These are phyloP conservation scores for Penicillium herquei DNA, from an alignment of 495 filamentous ascomycete genomes.

Conservation along the genomic window DNA sequence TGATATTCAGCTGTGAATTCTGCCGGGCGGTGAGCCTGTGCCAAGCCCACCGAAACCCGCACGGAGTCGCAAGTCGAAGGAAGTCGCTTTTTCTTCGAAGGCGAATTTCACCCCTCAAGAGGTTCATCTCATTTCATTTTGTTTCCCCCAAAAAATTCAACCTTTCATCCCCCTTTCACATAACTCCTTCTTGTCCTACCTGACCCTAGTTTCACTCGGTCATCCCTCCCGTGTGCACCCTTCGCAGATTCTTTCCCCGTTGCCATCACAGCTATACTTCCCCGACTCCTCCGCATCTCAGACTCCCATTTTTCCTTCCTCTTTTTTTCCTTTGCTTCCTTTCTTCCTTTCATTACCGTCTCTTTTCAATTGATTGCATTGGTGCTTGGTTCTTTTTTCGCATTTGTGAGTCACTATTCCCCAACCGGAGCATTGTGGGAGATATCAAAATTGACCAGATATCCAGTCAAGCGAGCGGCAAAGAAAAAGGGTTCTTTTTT, in stretches of 20 bases:
- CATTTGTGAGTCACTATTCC: conserved; percentile 33
- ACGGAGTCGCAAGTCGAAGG: conserved; percentile 25
- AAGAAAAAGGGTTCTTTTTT: conserved; percentile 14
- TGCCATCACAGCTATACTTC: conserved; percentile 20
- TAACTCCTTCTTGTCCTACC: too few species aligned
- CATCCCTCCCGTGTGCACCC: not conserved
- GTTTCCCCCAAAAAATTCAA: conserved; percentile 10
- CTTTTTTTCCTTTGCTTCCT: conserved; percentile 18
- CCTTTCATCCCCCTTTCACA: conserved; percentile 8
- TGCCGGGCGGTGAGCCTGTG: conserved; percentile 26
- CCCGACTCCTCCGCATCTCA: conserved; percentile 13
- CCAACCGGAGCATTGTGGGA: not conserved
- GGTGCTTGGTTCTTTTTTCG: conserved; percentile 24
- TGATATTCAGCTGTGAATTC: too few species aligned
- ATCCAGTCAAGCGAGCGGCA: conserved; percentile 21
- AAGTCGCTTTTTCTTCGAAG: conserved; percentile 34
- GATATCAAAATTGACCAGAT: conserved; percentile 14
- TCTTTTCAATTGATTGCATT: conserved; percentile 27
- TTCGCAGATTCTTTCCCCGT: conserved; percentile 5
- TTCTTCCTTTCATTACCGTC: conserved; percentile 1
- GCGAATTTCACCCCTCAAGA: conserved; percentile 27
- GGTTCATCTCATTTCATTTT: conserved; percentile 25
- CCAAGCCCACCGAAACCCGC: conserved; percentile 33
- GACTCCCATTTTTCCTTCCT: conserved; percentile 13
- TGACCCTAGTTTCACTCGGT: too few species aligned